Base-by-base conservation (phyloP, 257 asterid genomes). In the Hygrophila difformis region DNA sequence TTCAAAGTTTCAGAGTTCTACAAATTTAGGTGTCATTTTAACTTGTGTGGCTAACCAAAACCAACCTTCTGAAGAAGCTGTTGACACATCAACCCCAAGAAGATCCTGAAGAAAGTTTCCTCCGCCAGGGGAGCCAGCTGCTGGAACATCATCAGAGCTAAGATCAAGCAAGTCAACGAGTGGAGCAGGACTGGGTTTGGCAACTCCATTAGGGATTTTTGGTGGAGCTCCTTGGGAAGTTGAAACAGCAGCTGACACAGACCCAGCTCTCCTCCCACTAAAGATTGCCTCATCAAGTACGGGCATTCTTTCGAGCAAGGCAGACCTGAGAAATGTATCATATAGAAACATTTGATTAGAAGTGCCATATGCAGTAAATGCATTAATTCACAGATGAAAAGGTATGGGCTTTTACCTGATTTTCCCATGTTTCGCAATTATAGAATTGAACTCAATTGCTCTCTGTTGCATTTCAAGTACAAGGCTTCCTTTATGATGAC, bases 401-500 rank as follows among this genome's bases (percentile, higher is more conserved):
- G 64, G 29, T 36, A 41, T 41, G 33, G 39, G 39, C 15, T 39
- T 48, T 23, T 64, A 80, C 98, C 96, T 82, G 56, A 86, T 91
- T 57, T 68, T 82, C 63, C 34, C 82, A 58, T 91, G 95, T 66
- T 74, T 86, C 52, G 58, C 81, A 52, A 82, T 80, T 19, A 91
- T 72, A 22, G 95, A 78, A 56, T 76, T 80, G 44, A 91, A 91
- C 56, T 91, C 98, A 49, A 80, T 83, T 70, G 98, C 95, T 76
- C 99, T 76, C 73, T 91, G 99, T 60, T 91, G 99, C 62, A 91
- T 81, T 76, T 86, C 99, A 44, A 91, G 93, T 61, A 74, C 87
- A 60, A 91, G 73, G 70, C 94, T 79, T 68, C 94, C 93, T 69
- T 91, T 91, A 38, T 80, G 74, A 46, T 69, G 94, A 62, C 51